phyloP scores from a whole-genome alignment of 164 flowering plant species.

The Magnolia kwangsiensis region DNA sequence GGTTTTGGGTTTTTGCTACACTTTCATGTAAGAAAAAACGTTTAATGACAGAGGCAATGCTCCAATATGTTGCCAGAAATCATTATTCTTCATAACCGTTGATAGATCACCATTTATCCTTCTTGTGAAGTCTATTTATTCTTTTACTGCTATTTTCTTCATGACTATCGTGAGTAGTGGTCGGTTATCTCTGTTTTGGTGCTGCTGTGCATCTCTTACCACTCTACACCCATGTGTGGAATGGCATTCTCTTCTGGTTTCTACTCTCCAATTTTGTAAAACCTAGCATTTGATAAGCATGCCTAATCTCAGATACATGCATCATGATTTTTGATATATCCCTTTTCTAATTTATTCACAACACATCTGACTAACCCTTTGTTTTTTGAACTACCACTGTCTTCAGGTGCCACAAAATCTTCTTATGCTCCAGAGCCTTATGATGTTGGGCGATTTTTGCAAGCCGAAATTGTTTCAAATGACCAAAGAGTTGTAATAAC shows the following conservation, averaged over 20 bases:
- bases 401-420: conserved; percentile 81
- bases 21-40: neutral
- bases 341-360: neutral
- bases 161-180: neutral
- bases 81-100: neutral
- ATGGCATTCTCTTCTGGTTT: neutral
- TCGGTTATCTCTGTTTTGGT: neutral
- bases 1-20: neutral
- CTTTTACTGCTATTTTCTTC: neutral
- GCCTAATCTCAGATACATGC: neutral
- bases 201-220: neutral
- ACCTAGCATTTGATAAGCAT: neutral
- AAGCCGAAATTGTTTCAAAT: conserved; percentile 59
- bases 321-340: neutral
- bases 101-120: neutral
- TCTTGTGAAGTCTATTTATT: neutral
- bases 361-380: neutral
- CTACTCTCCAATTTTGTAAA: too few species aligned
- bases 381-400: neutral
- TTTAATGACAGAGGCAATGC: neutral
- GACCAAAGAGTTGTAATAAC: conserved; percentile 45
- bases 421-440: conserved; percentile 95
- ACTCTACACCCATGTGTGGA: neutral
- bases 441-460: conserved; percentile 82
- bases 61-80: neutral